These are phyloP conservation scores for Chlamydomonas incerta DNA, from an alignment of 139 green algal species.

Conservation along the genomic window DNA sequence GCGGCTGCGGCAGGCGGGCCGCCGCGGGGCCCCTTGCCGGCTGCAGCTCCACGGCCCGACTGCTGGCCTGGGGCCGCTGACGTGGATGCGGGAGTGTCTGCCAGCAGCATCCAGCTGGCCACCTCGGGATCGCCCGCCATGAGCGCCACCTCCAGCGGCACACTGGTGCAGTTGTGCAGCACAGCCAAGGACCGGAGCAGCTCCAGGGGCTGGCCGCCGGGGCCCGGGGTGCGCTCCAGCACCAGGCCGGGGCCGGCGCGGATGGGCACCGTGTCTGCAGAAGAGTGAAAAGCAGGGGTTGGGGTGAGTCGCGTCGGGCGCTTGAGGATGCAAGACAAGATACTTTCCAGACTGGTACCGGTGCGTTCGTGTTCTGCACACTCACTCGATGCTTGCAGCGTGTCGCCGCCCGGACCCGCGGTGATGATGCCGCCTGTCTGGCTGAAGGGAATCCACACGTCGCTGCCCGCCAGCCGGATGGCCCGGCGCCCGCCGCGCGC, in stretches of 20 bases:
- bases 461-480: conserved; percentile 40
- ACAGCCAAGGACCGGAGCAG: conserved; percentile 78
- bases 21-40: background rate
- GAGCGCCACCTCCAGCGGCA: conserved; percentile 73
- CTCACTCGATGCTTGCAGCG: conserved; percentile 35
- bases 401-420: background rate
- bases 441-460: conserved; percentile 50
- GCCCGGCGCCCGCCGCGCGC: conserved; percentile 40
- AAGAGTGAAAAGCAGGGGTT: background rate
- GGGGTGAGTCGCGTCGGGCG: too few species aligned
- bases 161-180: conserved; percentile 71
- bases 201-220: conserved; percentile 55
- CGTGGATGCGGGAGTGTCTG: background rate
- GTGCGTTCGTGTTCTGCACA: too few species aligned
- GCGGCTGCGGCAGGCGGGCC: too few species aligned
- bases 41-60: background rate
- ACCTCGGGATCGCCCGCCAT: conserved; percentile 25
- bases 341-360: too few species aligned
- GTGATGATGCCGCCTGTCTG: conserved; percentile 34
- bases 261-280: conserved; percentile 41
- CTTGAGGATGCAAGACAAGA: too few species aligned
- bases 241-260: conserved; percentile 52
- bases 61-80: background rate
- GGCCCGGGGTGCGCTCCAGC: conserved; percentile 65
- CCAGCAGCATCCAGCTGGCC: conserved; percentile 50